Conservation (phyloP, 2,329 filamentous ascomycete genomes). For the Trichoderma afroharzianum region DNA sequence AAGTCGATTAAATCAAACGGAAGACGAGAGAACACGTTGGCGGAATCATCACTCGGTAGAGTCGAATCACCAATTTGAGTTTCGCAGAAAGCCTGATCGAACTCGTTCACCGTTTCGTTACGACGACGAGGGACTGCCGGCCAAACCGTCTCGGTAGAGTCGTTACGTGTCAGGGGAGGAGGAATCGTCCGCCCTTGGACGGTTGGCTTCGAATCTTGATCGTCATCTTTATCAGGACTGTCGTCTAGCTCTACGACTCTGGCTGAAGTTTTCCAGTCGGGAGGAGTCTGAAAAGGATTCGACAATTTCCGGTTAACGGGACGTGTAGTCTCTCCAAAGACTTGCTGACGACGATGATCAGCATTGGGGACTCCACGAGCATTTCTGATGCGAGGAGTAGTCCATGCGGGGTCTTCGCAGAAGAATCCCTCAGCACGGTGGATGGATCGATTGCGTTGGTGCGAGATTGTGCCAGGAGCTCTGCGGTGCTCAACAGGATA, state of each 20-base stretch:
- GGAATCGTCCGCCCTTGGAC: not conserved
- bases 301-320: conserved; percentile 26
- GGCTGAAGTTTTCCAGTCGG: not conserved
- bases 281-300: conserved; percentile 24
- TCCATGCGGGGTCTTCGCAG: not conserved
- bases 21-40: conserved; percentile 27
- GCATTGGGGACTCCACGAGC: not conserved
- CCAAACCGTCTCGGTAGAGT: conserved; percentile 12
- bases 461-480: not conserved
- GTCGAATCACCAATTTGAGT: conserved; percentile 1
- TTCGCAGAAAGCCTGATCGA: conserved; percentile 14
- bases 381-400: not conserved
- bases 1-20: conserved; percentile 38
- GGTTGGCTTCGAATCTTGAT: not conserved
- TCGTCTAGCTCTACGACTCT: not conserved
- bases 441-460: not conserved
- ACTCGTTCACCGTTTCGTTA: conserved; percentile 7
- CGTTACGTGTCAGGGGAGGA: not conserved
- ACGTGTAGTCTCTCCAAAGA: conserved; percentile 17
- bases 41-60: not conserved
- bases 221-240: not conserved
- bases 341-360: not conserved
- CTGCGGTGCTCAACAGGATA: not conserved
- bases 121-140: conserved; percentile 4
- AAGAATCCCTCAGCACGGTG: not conserved